Evolutionary conservation across 163 green algal species (phyloP).

Genomic region (Scenedesmus sp.): DNA sequence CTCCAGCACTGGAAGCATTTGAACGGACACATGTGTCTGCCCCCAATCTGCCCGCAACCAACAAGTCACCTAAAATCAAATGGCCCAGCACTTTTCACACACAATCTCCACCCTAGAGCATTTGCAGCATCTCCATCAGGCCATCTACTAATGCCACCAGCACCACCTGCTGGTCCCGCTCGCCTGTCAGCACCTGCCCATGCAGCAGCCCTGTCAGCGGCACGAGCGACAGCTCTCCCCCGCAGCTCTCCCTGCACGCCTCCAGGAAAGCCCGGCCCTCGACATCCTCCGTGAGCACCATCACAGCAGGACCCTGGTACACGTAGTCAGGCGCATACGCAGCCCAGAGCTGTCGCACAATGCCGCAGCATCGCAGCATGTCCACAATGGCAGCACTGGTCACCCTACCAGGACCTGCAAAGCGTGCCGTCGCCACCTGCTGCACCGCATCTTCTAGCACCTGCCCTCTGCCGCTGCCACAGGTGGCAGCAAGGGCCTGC

Average conservation of each 20-base stretch:
- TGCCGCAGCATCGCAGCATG: conserved; percentile 30
- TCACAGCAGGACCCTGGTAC: conserved; percentile 69
- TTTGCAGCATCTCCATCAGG: conserved; percentile 51
- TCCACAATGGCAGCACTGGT: not conserved
- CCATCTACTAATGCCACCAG: conserved; percentile 44
- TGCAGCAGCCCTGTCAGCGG: conserved; percentile 27
- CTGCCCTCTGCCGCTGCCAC: not conserved
- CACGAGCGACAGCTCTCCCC: conserved; percentile 41
- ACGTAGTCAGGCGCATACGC: conserved; percentile 7
- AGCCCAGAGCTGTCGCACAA: conserved; percentile 1
- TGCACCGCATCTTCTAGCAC: not conserved
- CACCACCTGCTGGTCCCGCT: conserved; percentile 21
- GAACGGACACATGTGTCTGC: too few relatives aligned
- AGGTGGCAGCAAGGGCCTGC: not conserved
- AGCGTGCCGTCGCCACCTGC: not conserved
- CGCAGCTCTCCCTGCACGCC: conserved; percentile 53
- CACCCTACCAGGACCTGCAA: not conserved
- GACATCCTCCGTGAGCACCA: conserved; percentile 73
- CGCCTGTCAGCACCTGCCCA: conserved; percentile 42
- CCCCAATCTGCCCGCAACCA: too few relatives aligned
- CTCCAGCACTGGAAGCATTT: too few relatives aligned
- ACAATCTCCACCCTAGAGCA: conserved; percentile 14
- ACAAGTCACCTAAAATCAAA: too few relatives aligned
- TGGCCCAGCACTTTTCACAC: too few relatives aligned
- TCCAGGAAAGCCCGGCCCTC: conserved; percentile 68